A percentile compares a stretch with the other conserved stretches of the same genome.
Evolutionary conservation across 2,329 filamentous ascomycete species (phyloP).

Genomic region (Ceratocystis papillata): DNA sequence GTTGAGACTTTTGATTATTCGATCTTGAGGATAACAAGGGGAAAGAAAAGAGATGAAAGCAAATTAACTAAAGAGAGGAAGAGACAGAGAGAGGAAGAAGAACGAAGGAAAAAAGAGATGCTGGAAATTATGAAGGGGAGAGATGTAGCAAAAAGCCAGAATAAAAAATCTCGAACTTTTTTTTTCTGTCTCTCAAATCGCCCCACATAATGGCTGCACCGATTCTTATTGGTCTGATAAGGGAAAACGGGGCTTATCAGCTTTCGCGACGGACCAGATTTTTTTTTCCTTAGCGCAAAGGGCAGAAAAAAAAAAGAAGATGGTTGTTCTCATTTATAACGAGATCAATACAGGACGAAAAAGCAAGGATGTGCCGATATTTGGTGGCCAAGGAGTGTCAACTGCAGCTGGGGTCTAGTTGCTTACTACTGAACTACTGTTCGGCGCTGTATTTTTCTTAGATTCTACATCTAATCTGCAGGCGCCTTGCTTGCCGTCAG

Average conservation of each 20-base stretch:
- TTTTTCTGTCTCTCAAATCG: slow-evolving; percentile 15
- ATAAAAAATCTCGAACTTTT: slow-evolving; percentile 26
- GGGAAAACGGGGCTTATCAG: slow-evolving; percentile 16
- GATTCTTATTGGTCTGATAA: slow-evolving; percentile 23
- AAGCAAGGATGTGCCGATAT: too few relatives aligned
- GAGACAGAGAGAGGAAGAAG: not conserved
- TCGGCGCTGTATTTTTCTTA: not conserved
- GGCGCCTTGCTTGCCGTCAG: not conserved
- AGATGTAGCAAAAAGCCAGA: slow-evolving; percentile 7
- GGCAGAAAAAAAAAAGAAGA: slow-evolving; percentile 13
- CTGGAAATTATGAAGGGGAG: slow-evolving; percentile 16
- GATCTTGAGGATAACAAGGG: slow-evolving; percentile 2
- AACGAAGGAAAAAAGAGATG: slow-evolving; percentile 18
- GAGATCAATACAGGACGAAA: too few relatives aligned
- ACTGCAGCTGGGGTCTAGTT: not conserved
- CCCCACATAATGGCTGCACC: slow-evolving; percentile 21
- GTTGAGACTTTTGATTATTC: not conserved
- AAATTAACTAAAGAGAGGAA: not conserved
- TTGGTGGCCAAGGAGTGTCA: too few relatives aligned
- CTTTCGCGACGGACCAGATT: not conserved
- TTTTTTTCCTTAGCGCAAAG: slow-evolving; percentile 8
- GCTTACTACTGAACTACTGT: not conserved
- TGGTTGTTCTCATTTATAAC: too few relatives aligned
- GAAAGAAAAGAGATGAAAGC: not conserved
- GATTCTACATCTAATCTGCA: not conserved